A percentile compares a stretch with the other conserved stretches of the same genome.
Evolutionary conservation across 2,329 filamentous ascomycete species (phyloP).

Genomic region (Colletotrichum incanum): DNA sequence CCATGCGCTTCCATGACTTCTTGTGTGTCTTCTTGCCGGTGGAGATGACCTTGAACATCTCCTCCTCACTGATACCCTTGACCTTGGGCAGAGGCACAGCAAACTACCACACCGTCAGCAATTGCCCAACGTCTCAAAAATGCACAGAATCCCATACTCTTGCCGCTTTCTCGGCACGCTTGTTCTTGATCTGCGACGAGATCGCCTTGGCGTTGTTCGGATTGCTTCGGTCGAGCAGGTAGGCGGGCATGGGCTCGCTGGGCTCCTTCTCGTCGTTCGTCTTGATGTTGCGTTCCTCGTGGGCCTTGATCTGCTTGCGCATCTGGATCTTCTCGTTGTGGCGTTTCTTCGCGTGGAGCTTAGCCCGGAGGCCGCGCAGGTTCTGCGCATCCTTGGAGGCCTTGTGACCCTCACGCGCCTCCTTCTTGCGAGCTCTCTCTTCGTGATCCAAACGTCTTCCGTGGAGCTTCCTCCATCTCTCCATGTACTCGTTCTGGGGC

Average conservation of each 20-base stretch:
- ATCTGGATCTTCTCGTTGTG: conserved; percentile 99
- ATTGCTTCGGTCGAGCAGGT: conserved; percentile 87
- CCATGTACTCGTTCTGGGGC: conserved; percentile 82
- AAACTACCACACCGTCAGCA: conserved; percentile 67
- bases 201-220: conserved; percentile 77
- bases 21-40: conserved; percentile 95
- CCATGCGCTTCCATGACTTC: conserved; percentile 84
- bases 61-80: conserved; percentile 86
- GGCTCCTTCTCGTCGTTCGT: conserved; percentile 85
- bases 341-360: conserved; percentile 93
- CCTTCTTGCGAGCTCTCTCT: conserved; percentile 88
- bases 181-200: conserved; percentile 86
- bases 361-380: conserved; percentile 90
- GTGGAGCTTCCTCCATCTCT: conserved; percentile 71
- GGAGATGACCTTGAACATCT: conserved; percentile 97
- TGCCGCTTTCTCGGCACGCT: conserved; percentile 18
- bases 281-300: conserved; percentile 98
- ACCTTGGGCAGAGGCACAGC: conserved; percentile 88
- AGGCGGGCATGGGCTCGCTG: conserved; percentile 88
- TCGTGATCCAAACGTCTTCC: conserved; percentile 81
- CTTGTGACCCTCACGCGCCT: conserved; percentile 91
- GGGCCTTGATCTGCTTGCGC: conserved; percentile 93
- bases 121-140: neutral
- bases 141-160: conserved; percentile 50
- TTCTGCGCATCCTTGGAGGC: conserved; percentile 93